Conservation (phyloP, 2,329 filamentous ascomycete genomes). For the Penicillium palitans region DNA sequence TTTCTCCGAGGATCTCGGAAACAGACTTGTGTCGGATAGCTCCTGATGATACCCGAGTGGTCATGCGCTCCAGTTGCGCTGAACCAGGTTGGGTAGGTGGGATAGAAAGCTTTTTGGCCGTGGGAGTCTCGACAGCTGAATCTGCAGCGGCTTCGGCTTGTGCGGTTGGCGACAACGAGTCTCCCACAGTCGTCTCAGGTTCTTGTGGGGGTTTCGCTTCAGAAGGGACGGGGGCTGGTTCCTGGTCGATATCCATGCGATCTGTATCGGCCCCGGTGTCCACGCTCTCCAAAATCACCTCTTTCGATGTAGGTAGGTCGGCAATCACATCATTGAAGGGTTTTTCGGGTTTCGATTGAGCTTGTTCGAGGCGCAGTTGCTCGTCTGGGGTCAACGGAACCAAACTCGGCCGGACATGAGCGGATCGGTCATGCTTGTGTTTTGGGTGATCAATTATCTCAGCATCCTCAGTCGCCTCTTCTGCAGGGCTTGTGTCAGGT, state of each 20-base stretch:
- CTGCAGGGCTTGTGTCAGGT: constrained; percentile 72
- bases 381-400: constrained; percentile 58
- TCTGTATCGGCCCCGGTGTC: constrained; percentile 17
- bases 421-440: constrained; percentile 26
- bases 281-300: constrained; percentile 30
- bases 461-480: constrained; percentile 51
- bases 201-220: constrained; percentile 19
- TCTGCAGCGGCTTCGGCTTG: constrained; percentile 16
- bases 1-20: constrained; percentile 68
- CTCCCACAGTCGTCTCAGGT: constrained; percentile 11
- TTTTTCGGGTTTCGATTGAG: constrained; percentile 45
- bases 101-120: constrained; percentile 24
- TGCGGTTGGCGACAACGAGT: constrained; percentile 20
- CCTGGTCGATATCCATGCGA: constrained; percentile 22
- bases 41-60: constrained; percentile 68
- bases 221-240: constrained; percentile 7
- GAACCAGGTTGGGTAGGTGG: constrained; percentile 28
- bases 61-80: constrained; percentile 57
- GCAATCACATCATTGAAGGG: constrained; percentile 19
- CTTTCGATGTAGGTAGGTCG: constrained; percentile 23
- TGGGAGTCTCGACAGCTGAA: constrained; percentile 9
- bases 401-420: constrained; percentile 28
- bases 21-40: constrained; percentile 71
- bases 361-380: constrained; percentile 58
- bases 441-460: constrained; percentile 45